Evolutionary conservation across 2,329 filamentous ascomycete genomes (phyloP).

Genomic region (Emergomyces africanus): DNA sequence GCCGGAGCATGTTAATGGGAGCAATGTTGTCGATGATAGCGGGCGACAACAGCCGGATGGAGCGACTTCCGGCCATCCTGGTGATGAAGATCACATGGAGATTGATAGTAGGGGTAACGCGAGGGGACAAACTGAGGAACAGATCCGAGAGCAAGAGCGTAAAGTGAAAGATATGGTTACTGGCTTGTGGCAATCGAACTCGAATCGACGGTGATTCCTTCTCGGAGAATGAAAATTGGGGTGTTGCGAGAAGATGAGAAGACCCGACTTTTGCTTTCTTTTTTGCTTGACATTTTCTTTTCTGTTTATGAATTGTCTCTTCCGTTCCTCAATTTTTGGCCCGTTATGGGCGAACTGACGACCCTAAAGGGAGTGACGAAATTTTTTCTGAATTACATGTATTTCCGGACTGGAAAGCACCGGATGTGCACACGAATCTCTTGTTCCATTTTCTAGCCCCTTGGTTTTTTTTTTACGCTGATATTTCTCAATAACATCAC

Average conservation of each 20-base stretch:
- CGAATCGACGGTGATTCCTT: conserved; percentile 11
- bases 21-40: conserved; percentile 28
- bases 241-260: neutral
- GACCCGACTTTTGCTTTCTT: neutral
- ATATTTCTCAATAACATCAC: neutral
- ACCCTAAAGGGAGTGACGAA: neutral
- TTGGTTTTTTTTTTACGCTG: neutral
- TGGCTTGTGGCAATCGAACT: conserved; percentile 39
- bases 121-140: conserved; percentile 48
- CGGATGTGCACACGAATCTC: neutral
- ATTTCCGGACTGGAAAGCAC: neutral
- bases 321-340: neutral
- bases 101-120: conserved; percentile 48
- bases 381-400: neutral
- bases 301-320: neutral
- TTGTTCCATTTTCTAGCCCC: neutral
- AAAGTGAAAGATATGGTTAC: conserved; percentile 46
- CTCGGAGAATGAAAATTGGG: neutral
- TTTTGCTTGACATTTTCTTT: neutral
- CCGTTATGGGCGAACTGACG: neutral
- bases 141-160: conserved; percentile 48
- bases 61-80: conserved; percentile 20
- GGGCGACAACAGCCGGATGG: conserved; percentile 12
- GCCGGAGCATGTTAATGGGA: conserved; percentile 33
- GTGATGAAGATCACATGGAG: conserved; percentile 36